Evolutionary conservation across 164 flowering plant species (phyloP), one percentile per base, ranked within the genome.

Genomic region (Aristolochia contorta): DNA sequence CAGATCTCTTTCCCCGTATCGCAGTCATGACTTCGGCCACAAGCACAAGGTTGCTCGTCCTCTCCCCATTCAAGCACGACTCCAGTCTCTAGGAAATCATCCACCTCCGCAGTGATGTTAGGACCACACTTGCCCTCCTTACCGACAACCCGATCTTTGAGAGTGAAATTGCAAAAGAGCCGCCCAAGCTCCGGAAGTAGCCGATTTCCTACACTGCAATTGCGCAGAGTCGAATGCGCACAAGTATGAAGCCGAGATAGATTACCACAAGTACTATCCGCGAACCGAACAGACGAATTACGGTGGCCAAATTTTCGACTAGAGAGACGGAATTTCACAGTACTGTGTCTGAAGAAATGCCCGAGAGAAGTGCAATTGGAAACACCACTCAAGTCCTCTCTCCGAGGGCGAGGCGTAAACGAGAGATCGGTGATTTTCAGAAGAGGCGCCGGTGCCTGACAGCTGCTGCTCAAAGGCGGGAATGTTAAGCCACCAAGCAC

Each of bases 191-290:
- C 41, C 54, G 77, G 61, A 61, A 74, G 74, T 92, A 82, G 59
- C 8, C 60, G 12, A 69, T 37, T 37, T 10, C 1, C 7, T 7
- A 37, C 43, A 37, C 43, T 37, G 43, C 43, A 37, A 8, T 37
- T 3, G 43, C 43, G 9, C 9, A 10, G 43, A 37, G 9, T 37
- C 43, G 7, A 37, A 37, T 37, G 7, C 43, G 7, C 5, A 37
- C 43, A 37, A 7, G 12, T 27, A 18, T 16, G 16, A 16, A 46
- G 22, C 23, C 12, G 79, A 55, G 59, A 84, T 84, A 1, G 86
- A 76, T 84, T 72, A 6, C 89, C 80, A 68, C 97, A 88, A 5
- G 79, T 73, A 24, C 76, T 63, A 27, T 76, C 76, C 20, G 96
- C 74, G 72, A 80, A 60, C 7, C 79, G 69, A 60, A 91, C 66